A percentile compares a stretch with the other conserved stretches of the same genome.
Evolutionary conservation across 495 filamentous ascomycete genomes (phyloP).

Genomic region (Aspergillus wentii): DNA sequence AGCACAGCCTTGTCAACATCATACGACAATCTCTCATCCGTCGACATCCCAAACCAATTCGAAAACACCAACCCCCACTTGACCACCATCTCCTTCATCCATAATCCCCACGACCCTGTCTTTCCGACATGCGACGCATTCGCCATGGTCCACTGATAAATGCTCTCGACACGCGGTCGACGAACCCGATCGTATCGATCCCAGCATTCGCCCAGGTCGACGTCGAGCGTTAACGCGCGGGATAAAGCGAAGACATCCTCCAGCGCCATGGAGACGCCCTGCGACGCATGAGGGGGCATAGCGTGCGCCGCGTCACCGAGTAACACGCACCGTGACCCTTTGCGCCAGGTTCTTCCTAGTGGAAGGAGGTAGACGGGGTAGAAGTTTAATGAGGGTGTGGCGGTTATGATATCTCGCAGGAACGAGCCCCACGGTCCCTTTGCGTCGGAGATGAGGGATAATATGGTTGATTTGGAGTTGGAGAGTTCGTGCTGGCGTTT

Average conservation of each 20-base stretch:
- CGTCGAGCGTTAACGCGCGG: constrained; percentile 23
- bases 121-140: too few species aligned
- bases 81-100: too few species aligned
- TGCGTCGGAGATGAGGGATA: constrained; percentile 27
- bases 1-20: neutral
- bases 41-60: too few species aligned
- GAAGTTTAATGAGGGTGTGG: constrained; percentile 35
- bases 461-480: constrained; percentile 24
- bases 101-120: too few species aligned
- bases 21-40: neutral
- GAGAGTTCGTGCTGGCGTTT: constrained; percentile 34
- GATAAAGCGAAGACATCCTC: constrained; percentile 40
- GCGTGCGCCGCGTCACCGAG: constrained; percentile 43
- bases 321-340: constrained; percentile 24
- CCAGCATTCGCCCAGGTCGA: constrained; percentile 18
- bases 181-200: constrained; percentile 27
- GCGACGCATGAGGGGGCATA: constrained; percentile 40
- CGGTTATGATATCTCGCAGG: constrained; percentile 32
- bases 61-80: too few species aligned
- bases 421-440: constrained; percentile 38
- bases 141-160: too few species aligned
- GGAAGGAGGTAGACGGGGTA: constrained; percentile 47
- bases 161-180: constrained; percentile 23
- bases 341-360: constrained; percentile 37
- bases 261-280: constrained; percentile 42